A percentile compares a stretch with the other conserved stretches of the same genome.
These are phyloP conservation scores for Lagerstroemia fauriei DNA, from an alignment of 441 rosid species.

Conservation along the genomic window DNA sequence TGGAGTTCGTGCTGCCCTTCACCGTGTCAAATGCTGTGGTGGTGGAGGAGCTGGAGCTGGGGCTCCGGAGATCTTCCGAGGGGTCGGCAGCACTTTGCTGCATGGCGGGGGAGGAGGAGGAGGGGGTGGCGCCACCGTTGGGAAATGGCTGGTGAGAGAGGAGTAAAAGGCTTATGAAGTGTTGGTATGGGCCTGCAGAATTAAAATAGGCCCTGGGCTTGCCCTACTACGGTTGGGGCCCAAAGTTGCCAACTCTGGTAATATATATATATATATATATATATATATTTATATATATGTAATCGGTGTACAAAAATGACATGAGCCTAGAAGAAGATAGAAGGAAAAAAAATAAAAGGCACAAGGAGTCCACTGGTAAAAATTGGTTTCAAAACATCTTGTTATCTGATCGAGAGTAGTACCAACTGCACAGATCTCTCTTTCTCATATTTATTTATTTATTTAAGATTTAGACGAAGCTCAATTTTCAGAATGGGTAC, in stretches of 20 bases:
- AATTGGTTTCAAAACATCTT: too few species aligned
- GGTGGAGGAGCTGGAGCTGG: conserved; percentile 47
- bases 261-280: neutral
- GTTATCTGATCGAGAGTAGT: too few species aligned
- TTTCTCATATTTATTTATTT: too few species aligned
- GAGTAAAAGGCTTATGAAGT: conserved; percentile 51
- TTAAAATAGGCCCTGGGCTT: conserved; percentile 20
- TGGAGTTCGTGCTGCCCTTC: conserved; percentile 43
- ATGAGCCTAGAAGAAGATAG: too few species aligned
- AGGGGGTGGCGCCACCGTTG: neutral
- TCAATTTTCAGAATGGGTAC: too few species aligned
- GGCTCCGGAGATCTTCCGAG: conserved; percentile 43
- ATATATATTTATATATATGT: too few species aligned
- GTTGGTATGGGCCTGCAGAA: conserved; percentile 31
- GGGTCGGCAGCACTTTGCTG: conserved; percentile 31
- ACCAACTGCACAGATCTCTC: too few species aligned
- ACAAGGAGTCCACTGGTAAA: too few species aligned
- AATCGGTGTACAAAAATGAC: too few species aligned
- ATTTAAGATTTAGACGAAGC: too few species aligned
- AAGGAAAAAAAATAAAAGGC: too few species aligned
- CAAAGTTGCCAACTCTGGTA: neutral
- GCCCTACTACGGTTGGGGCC: conserved; percentile 2
- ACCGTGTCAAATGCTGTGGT: conserved; percentile 27
- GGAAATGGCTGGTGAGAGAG: neutral
- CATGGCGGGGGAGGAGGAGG: conserved; percentile 31